A percentile compares a stretch with the other conserved stretches of the same genome.
These are phyloP conservation scores for Vanderwaltozyma polyspora DNA, from an alignment of 805 yeast genomes.

Conservation along the genomic window DNA sequence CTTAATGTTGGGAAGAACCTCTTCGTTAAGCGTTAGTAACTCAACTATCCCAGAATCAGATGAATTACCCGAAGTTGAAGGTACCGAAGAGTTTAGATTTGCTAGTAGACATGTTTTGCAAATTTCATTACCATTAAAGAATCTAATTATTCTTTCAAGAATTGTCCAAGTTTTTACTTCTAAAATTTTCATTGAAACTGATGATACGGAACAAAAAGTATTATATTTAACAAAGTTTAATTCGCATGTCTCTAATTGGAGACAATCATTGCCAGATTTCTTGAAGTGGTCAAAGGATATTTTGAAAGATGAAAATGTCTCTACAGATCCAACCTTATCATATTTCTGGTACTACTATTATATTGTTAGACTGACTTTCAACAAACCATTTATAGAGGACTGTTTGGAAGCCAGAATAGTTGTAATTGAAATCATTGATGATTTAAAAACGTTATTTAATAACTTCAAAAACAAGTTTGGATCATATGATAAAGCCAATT, in stretches of 20 bases:
- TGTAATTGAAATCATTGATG: slow-evolving; percentile 21
- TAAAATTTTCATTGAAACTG: slow-evolving; percentile 25
- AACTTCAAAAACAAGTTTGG: slow-evolving; percentile 20
- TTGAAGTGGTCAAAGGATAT: slow-evolving; percentile 37
- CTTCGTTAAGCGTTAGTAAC: slow-evolving; percentile 42
- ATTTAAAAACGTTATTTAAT: slow-evolving; percentile 19
- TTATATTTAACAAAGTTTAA: slow-evolving; percentile 34
- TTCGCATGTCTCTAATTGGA: slow-evolving; percentile 42
- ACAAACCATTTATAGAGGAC: slow-evolving; percentile 46
- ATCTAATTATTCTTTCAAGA: slow-evolving; percentile 34
- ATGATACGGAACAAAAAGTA: slow-evolving; percentile 28
- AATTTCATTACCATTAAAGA: slow-evolving; percentile 30
- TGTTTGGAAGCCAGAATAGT: slow-evolving; percentile 20
- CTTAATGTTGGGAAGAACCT: slow-evolving; percentile 47
- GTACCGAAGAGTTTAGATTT: slow-evolving; percentile 49
- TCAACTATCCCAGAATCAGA: slow-evolving; percentile 51
- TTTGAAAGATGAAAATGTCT: slow-evolving; percentile 32
- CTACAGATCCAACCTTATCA: slow-evolving; percentile 41
- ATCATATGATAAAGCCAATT: slow-evolving; percentile 16
- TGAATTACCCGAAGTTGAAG: slow-evolving; percentile 48
- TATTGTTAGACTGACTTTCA: slow-evolving; percentile 45
- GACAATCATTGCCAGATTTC: slow-evolving; percentile 36
- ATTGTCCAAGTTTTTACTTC: slow-evolving; percentile 28
- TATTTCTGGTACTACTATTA: slow-evolving; percentile 48
- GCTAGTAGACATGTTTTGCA: slow-evolving; percentile 23